Percentiles rank a stretch among this genome's conserved stretches.
Evolutionary conservation across 768 basidiomycete species (phyloP).

Genomic region (Glaciozyma martinii): DNA sequence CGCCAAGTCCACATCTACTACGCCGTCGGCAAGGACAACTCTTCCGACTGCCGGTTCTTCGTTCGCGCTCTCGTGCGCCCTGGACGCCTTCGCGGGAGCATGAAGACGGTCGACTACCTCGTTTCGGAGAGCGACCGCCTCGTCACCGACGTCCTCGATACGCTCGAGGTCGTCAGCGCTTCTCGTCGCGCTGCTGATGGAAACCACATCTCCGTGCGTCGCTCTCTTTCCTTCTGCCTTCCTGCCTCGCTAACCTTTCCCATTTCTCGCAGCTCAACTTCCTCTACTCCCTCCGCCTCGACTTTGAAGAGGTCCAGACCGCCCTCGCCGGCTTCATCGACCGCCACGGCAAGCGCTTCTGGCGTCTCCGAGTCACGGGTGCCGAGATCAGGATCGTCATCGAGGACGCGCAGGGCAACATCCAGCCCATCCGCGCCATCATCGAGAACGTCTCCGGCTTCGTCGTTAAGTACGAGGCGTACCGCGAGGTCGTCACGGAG

Average conservation of each 20-base stretch:
- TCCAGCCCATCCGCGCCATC: slow-evolving; percentile 90
- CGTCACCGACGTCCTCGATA: slow-evolving; percentile 85
- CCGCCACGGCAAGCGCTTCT: slow-evolving; percentile 92
- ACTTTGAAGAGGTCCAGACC: slow-evolving; percentile 90
- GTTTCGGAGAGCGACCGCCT: slow-evolving; percentile 97
- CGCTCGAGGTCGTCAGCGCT: slow-evolving; percentile 84
- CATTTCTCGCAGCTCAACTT: slow-evolving; percentile 59
- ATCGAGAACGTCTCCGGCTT: slow-evolving; percentile 99
- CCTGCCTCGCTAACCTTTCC: slow-evolving; percentile 34
- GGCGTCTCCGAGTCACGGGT: slow-evolving; percentile 95
- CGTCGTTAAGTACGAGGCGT: slow-evolving; percentile 94
- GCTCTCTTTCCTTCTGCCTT: not conserved
- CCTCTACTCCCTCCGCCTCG: slow-evolving; percentile 88
- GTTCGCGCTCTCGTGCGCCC: slow-evolving; percentile 92
- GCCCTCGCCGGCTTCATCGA: slow-evolving; percentile 99
- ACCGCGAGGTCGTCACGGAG: slow-evolving; percentile 95
- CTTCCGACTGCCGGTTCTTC: slow-evolving; percentile 97
- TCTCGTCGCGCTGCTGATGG: slow-evolving; percentile 87
- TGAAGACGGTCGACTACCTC: slow-evolving; percentile 95
- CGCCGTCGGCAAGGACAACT: slow-evolving; percentile 87
- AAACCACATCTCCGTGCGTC: slow-evolving; percentile 73
- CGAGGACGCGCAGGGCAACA: slow-evolving; percentile 89
- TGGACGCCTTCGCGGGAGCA: slow-evolving; percentile 78
- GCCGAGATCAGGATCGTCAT: slow-evolving; percentile 92
- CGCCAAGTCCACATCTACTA: slow-evolving; percentile 87